A percentile compares a stretch with the other conserved stretches of the same genome.
These are phyloP conservation scores for Sporothrix protearum DNA, from an alignment of 2,329 filamentous ascomycete genomes.

Conservation along the genomic window DNA sequence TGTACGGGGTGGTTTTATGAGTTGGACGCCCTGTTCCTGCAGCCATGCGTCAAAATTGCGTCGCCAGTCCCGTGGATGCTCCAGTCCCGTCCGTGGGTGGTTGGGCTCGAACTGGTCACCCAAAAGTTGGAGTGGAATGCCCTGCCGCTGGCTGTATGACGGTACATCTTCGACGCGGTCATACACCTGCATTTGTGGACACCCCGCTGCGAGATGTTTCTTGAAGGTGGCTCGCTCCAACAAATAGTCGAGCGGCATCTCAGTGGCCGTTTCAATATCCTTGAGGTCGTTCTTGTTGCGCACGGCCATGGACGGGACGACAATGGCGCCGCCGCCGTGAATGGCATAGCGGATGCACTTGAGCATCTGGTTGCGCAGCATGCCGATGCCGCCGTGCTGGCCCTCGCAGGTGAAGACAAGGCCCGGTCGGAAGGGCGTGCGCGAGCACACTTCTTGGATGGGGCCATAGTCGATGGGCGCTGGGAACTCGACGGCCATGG, in stretches of 20 bases:
- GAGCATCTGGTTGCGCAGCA: constrained; percentile 42
- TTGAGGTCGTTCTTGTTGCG: constrained; percentile 36
- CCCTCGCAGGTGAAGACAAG: constrained; percentile 42
- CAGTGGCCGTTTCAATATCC: constrained; percentile 34
- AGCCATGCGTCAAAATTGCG: constrained; percentile 34
- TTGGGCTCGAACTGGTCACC: constrained; percentile 36
- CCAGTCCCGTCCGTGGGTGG: constrained; percentile 31
- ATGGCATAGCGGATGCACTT: constrained; percentile 43
- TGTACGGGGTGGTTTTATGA: constrained; percentile 30
- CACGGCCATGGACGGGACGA: constrained; percentile 38
- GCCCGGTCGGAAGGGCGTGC: constrained; percentile 35
- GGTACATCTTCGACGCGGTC: constrained; percentile 34
- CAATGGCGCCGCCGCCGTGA: constrained; percentile 37
- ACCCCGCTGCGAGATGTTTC: constrained; percentile 31
- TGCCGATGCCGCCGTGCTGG: constrained; percentile 40
- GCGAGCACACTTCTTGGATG: constrained; percentile 36
- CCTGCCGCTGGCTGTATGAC: constrained; percentile 27
- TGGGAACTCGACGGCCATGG: constrained; percentile 37
- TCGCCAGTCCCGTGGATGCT: constrained; percentile 32
- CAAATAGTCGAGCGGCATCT: constrained; percentile 34
- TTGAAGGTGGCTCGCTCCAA: constrained; percentile 33
- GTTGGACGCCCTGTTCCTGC: constrained; percentile 28
- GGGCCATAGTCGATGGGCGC: constrained; percentile 37
- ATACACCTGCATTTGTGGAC: constrained; percentile 34
- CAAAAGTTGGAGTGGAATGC: constrained; percentile 29